These are phyloP conservation scores for Ogataea minuta DNA, from an alignment of 805 yeast species.

Conservation along the genomic window DNA sequence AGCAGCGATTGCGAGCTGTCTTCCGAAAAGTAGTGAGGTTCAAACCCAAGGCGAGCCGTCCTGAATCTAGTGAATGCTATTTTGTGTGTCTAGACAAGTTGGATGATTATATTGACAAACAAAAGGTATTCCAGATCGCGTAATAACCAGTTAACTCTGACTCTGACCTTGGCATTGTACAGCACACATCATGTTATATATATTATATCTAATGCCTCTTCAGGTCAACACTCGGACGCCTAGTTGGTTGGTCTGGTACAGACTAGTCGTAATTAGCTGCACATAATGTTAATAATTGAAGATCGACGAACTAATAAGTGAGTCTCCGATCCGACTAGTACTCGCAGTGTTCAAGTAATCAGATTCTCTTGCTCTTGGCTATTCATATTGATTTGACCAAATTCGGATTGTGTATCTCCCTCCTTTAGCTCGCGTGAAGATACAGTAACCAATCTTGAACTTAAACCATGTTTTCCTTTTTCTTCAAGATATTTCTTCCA, in stretches of 20 bases:
- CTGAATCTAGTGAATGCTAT: conserved; percentile 79
- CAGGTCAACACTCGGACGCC: too few species aligned
- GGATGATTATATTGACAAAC: conserved; percentile 40
- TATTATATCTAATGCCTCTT: too few species aligned
- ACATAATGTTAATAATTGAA: too few species aligned
- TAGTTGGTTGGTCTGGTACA: too few species aligned
- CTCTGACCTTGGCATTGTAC: not conserved
- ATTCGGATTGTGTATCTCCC: conserved; percentile 30
- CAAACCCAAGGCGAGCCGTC: conserved; percentile 81
- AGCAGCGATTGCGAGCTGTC: conserved; percentile 51
- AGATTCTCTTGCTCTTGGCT: conserved; percentile 20
- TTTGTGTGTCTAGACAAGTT: conserved; percentile 62
- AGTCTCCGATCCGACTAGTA: not conserved
- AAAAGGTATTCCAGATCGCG: conserved; percentile 39
- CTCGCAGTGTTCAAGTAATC: conserved; percentile 8
- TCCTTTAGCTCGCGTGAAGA: conserved; percentile 20
- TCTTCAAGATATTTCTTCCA: conserved; percentile 66
- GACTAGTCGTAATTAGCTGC: too few species aligned
- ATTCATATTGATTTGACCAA: conserved; percentile 32
- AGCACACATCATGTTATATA: not conserved
- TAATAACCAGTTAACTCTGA: conserved; percentile 10
- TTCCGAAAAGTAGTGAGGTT: conserved; percentile 64
- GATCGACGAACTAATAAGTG: too few species aligned
- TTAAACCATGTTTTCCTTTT: conserved; percentile 54
- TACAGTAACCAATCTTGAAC: conserved; percentile 51